These are phyloP conservation scores for Trypanosoma scelopori DNA, from an alignment of 208 protist species.

Conservation along the genomic window DNA sequence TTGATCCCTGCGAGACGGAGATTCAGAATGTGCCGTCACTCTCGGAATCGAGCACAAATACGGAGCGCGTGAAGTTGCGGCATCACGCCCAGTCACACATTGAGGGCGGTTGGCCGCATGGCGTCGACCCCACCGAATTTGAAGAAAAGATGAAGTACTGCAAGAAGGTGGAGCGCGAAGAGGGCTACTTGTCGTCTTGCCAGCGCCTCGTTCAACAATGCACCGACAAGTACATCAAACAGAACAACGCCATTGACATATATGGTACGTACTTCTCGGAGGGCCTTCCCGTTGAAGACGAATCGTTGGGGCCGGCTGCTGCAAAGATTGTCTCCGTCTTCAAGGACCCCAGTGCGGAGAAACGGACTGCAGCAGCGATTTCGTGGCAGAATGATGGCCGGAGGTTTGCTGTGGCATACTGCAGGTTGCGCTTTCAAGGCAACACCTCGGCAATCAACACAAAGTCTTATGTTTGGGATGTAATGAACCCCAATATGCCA, in stretches of 20 bases:
- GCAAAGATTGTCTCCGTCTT: conserved; percentile 95
- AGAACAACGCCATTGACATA: conserved; percentile 98
- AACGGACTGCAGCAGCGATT: conserved; percentile 90
- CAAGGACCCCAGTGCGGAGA: conserved; percentile 88
- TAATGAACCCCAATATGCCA: conserved; percentile 96
- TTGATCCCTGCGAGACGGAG: conserved; percentile 83
- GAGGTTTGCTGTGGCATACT: conserved; percentile 95
- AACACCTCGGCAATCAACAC: conserved; percentile 88
- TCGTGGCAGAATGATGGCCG: conserved; percentile 95
- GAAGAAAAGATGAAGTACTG: conserved; percentile 96
- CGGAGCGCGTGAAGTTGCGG: conserved; percentile 89
- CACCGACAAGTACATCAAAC: conserved; percentile 91
- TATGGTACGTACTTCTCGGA: conserved; percentile 96
- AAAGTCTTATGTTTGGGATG: conserved; percentile 97
- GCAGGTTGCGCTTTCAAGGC: conserved; percentile 94
- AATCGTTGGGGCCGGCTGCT: conserved; percentile 78
- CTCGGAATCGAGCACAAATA: conserved; percentile 94
- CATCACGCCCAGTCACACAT: conserved; percentile 92
- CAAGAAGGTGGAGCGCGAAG: conserved; percentile 96
- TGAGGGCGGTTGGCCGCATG: conserved; percentile 97
- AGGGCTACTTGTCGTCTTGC: conserved; percentile 92
- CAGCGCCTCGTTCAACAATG: conserved; percentile 83
- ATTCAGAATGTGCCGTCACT: conserved; percentile 93
- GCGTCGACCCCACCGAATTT: conserved; percentile 94
- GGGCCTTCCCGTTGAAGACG: conserved; percentile 71